A percentile compares a stretch with the other conserved stretches of the same genome.
Evolutionary conservation across 306 rosid genomes (phyloP).

Genomic region (Rosa lucieae): DNA sequence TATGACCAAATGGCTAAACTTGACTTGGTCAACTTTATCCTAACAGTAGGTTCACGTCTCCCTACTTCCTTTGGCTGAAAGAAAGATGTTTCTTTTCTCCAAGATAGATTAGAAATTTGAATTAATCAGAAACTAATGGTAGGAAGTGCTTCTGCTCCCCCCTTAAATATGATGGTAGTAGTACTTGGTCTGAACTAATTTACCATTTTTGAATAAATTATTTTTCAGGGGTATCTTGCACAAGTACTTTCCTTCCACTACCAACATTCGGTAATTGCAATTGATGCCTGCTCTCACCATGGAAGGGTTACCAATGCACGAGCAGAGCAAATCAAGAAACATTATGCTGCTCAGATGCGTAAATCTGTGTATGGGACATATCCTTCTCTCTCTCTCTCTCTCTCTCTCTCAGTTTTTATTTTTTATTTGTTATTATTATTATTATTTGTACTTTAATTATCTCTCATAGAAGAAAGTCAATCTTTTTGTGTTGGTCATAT

Average conservation of each 20-base stretch:
- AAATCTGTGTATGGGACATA: constrained; percentile 59
- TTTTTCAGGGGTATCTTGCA: constrained; percentile 87
- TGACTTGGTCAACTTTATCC: not conserved
- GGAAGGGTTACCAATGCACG: constrained; percentile 75
- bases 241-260: constrained; percentile 85
- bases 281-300: constrained; percentile 92
- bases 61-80: constrained; percentile 9
- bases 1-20: not conserved
- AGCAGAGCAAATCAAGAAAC: constrained; percentile 68
- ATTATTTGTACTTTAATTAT: not conserved
- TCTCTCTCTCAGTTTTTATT: not conserved
- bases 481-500: not conserved
- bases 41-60: not conserved
- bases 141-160: not conserved
- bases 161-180: not conserved
- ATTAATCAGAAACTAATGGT: constrained; percentile 10
- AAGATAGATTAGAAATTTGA: constrained; percentile 3
- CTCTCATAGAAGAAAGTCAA: not conserved
- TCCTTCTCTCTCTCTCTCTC: not conserved
- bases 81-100: not conserved
- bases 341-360: constrained; percentile 65
- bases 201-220: constrained; percentile 6
- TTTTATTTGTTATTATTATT: not conserved
- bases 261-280: constrained; percentile 75
- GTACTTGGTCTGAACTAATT: not conserved